A percentile compares a stretch with the other conserved stretches of the same genome.
These are phyloP conservation scores for Fusarium anguioides DNA, from an alignment of 2,329 filamentous ascomycete genomes.

Conservation along the genomic window DNA sequence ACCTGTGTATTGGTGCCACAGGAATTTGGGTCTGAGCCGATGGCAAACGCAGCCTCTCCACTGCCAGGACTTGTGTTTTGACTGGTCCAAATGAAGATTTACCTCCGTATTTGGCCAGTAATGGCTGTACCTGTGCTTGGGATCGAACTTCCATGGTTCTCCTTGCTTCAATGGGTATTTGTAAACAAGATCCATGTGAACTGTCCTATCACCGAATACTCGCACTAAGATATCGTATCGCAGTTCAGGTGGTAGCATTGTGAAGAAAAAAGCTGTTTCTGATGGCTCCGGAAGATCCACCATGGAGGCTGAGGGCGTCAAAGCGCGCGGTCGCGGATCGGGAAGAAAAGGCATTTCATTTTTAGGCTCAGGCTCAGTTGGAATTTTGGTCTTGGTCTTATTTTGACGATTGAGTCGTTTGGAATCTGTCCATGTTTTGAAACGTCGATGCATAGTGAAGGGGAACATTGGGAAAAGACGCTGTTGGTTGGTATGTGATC, in stretches of 20 bases:
- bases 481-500: background rate
- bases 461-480: no score
- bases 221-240: background rate
- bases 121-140: background rate
- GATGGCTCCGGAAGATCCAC: fast-evolving
- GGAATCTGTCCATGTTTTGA: background rate
- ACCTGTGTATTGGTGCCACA: no score
- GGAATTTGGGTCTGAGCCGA: background rate
- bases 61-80: background rate
- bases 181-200: background rate
- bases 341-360: background rate
- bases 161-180: background rate
- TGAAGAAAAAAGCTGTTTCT: background rate
- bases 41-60: conserved; percentile 22
- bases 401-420: background rate
- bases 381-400: fast-evolving
- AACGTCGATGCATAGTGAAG: background rate
- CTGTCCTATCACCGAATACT: background rate
- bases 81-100: fast-evolving
- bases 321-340: background rate
- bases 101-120: fast-evolving
- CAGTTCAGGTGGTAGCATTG: fast-evolving
- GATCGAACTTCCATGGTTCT: fast-evolving
- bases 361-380: background rate
- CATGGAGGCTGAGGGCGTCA: background rate